These are phyloP conservation scores for Pachysandra terminalis DNA, from an alignment of 164 flowering plant genomes.

Conservation along the genomic window DNA sequence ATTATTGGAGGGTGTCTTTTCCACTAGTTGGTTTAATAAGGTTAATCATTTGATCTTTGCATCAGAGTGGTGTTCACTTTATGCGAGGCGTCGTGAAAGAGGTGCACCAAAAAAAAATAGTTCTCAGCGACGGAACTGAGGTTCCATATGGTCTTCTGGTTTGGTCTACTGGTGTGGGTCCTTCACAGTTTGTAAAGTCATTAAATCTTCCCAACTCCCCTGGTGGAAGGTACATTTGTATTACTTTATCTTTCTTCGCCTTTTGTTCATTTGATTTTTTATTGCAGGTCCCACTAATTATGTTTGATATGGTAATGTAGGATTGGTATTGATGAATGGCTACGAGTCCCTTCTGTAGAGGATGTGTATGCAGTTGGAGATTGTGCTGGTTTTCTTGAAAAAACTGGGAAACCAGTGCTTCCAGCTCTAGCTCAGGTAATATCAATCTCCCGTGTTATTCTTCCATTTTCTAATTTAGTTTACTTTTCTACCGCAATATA, in stretches of 20 bases:
- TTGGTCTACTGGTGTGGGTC: conserved; percentile 95
- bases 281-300: not conserved
- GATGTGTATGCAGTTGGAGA: conserved; percentile 94
- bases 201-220: conserved; percentile 63
- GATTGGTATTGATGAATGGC: conserved; percentile 85
- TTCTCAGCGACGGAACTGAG: conserved; percentile 74
- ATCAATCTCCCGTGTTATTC: not conserved
- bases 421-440: conserved; percentile 92
- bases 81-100: conserved; percentile 77
- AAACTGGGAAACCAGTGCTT: conserved; percentile 70
- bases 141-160: conserved; percentile 85
- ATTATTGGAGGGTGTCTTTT: not conserved
- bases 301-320: conserved; percentile 24
- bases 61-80: conserved; percentile 72
- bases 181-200: conserved; percentile 71
- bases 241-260: not conserved
- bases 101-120: conserved; percentile 58
- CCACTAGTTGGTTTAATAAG: not conserved
- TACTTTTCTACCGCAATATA: not conserved
- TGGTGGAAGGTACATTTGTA: conserved; percentile 63
- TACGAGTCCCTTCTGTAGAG: conserved; percentile 74
- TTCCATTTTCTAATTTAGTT: not conserved
- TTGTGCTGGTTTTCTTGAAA: conserved; percentile 85
- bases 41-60: conserved; percentile 10
- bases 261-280: not conserved